Percentiles rank a stretch among this genome's conserved stretches.
Evolutionary conservation across 192 early-diverging fungal genomes (phyloP).

Genomic region (Mortierella claussenii): DNA sequence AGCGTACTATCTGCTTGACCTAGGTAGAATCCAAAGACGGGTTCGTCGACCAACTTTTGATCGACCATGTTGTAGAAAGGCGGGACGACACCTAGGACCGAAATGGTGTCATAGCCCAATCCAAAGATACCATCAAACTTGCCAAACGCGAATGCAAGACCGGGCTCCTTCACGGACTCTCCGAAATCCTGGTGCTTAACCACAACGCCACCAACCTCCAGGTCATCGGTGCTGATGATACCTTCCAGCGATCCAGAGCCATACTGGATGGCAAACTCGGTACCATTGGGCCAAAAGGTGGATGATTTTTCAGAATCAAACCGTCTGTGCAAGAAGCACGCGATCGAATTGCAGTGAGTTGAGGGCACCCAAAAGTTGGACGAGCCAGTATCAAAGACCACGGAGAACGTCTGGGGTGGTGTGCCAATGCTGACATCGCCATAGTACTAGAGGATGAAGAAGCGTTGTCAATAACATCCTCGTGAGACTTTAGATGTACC

Average conservation of each 20-base stretch:
- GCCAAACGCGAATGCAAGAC: conserved; percentile 93
- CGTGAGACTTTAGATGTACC: neutral
- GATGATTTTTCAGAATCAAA: conserved; percentile 87
- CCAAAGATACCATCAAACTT: conserved; percentile 98
- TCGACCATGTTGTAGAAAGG: conserved; percentile 96
- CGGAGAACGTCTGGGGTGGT: conserved; percentile 92
- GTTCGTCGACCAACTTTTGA: conserved; percentile 81
- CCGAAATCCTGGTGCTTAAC: conserved; percentile 88
- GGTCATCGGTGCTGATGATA: conserved; percentile 79
- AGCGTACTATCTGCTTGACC: conserved; percentile 70
- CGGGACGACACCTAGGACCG: conserved; percentile 88
- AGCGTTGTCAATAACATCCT: too few species aligned
- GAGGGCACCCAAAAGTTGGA: conserved; percentile 98
- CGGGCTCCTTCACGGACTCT: conserved; percentile 97
- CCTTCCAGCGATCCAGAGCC: conserved; percentile 95
- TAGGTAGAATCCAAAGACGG: conserved; percentile 92
- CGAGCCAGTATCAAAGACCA: conserved; percentile 96
- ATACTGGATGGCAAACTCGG: conserved; percentile 94
- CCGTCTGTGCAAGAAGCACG: conserved; percentile 92
- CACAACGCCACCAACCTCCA: conserved; percentile 73
- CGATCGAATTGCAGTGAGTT: conserved; percentile 91
- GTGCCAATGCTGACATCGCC: conserved; percentile 90
- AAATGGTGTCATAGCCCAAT: conserved; percentile 89
- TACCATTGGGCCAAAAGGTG: conserved; percentile 89
- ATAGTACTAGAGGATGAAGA: conserved; percentile 76